Conservation (phyloP, 495 filamentous ascomycete species). For the Viridothelium virens region DNA sequence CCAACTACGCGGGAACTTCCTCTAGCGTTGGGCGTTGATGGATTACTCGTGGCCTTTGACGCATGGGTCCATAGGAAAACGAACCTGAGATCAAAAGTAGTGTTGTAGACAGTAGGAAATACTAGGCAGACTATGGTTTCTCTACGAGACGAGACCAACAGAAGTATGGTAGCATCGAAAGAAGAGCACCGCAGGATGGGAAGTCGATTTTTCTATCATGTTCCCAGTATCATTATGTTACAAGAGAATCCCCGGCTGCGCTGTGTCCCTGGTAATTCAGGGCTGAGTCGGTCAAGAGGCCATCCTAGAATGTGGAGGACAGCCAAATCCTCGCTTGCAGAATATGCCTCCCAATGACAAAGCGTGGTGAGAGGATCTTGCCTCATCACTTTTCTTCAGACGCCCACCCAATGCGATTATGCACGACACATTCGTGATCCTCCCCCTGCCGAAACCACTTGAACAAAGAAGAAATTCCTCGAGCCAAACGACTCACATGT, state of each 20-base stretch:
- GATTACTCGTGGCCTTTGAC: too few species aligned
- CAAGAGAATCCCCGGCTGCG: neutral
- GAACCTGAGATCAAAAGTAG: too few species aligned
- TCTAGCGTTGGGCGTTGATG: too few species aligned
- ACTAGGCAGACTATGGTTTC: too few species aligned
- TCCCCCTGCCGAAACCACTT: too few species aligned
- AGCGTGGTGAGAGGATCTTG: neutral
- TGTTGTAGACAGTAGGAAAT: too few species aligned
- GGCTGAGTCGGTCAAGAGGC: neutral
- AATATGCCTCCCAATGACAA: neutral
- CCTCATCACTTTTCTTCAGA: neutral
- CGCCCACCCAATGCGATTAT: constrained; percentile 10
- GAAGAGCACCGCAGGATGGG: neutral
- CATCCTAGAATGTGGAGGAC: neutral
- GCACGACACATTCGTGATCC: neutral
- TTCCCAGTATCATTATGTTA: neutral
- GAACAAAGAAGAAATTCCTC: neutral
- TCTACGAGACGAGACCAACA: neutral
- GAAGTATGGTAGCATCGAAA: neutral
- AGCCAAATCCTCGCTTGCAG: neutral
- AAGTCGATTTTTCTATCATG: neutral
- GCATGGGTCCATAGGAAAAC: too few species aligned
- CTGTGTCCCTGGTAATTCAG: neutral
- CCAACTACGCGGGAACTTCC: too few species aligned
- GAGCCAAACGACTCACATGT: neutral